A percentile compares a stretch with the other conserved stretches of the same genome.
Evolutionary conservation across 2,329 filamentous ascomycete genomes (phyloP).

Genomic region (Colletotrichum sp.): DNA sequence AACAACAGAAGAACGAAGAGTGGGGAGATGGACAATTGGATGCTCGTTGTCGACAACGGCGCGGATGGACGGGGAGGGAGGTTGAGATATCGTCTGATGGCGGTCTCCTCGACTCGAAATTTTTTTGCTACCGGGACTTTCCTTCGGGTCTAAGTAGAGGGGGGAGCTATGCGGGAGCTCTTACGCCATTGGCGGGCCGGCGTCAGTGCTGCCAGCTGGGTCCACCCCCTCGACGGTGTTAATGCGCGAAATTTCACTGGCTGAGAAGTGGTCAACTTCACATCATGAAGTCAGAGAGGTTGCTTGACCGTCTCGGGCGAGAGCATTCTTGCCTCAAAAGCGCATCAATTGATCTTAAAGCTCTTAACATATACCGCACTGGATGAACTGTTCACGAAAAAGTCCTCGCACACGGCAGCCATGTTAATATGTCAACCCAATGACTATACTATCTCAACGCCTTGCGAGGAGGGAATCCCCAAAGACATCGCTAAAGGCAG

Average conservation of each 20-base stretch:
- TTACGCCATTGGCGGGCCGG: constrained; percentile 11
- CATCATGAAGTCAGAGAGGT: neutral
- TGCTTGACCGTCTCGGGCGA: neutral
- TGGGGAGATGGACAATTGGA: constrained; percentile 11
- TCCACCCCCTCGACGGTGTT: neutral
- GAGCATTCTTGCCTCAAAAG: neutral
- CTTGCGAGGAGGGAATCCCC: too few species aligned
- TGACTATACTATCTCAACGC: too few species aligned
- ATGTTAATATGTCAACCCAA: neutral
- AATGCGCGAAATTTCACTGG: constrained; percentile 10
- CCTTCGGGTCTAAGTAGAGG: constrained; percentile 9
- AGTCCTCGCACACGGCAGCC: neutral
- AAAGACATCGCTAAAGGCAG: neutral
- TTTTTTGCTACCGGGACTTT: constrained; percentile 21
- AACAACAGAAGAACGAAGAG: constrained; percentile 18
- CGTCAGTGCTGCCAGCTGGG: neutral
- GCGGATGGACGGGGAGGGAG: neutral
- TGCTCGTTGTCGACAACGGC: constrained; percentile 21
- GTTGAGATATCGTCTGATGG: constrained; percentile 13
- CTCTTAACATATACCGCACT: neutral
- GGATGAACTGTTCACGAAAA: neutral
- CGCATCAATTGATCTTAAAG: neutral
- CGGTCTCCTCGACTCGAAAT: constrained; percentile 6
- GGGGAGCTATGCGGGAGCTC: constrained; percentile 12
- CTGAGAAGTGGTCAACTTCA: neutral